Evolutionary conservation across 495 filamentous ascomycete genomes (phyloP).

Genomic region (Sphaerosporella brunnea): DNA sequence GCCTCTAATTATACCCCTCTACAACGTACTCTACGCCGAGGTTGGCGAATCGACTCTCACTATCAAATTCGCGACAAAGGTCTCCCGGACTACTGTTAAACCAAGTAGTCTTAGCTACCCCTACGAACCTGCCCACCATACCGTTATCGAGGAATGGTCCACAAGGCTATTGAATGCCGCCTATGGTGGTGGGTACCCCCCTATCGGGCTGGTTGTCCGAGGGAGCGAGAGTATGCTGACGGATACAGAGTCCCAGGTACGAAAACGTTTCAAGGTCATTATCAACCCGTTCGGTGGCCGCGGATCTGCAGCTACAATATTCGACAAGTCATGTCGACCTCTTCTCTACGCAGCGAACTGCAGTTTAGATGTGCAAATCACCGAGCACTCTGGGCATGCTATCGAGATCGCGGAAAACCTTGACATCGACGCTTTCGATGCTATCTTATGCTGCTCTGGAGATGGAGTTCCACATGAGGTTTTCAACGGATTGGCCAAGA

Average conservation of each 20-base stretch:
- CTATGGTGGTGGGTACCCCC: conserved; percentile 35
- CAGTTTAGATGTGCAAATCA: conserved; percentile 55
- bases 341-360: conserved; percentile 71
- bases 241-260: conserved; percentile 36
- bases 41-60: conserved; percentile 39
- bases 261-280: conserved; percentile 66
- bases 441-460: conserved; percentile 74
- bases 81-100: conserved; percentile 37
- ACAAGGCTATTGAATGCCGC: conserved; percentile 44
- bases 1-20: conserved; percentile 42
- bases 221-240: background rate
- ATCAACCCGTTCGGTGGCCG: conserved; percentile 84
- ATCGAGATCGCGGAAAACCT: conserved; percentile 58
- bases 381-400: conserved; percentile 57
- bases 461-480: conserved; percentile 87
- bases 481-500: conserved; percentile 76
- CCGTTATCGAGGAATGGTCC: conserved; percentile 41
- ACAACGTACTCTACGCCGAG: conserved; percentile 73
- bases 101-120: conserved; percentile 43
- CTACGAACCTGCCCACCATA: conserved; percentile 35
- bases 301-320: conserved; percentile 56
- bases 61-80: conserved; percentile 52
- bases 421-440: conserved; percentile 65
- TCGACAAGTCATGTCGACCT: conserved; percentile 57
- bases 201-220: background rate